Conservation (phyloP, 352 stramenopile species). For the Globisporangium sylvaticum region DNA sequence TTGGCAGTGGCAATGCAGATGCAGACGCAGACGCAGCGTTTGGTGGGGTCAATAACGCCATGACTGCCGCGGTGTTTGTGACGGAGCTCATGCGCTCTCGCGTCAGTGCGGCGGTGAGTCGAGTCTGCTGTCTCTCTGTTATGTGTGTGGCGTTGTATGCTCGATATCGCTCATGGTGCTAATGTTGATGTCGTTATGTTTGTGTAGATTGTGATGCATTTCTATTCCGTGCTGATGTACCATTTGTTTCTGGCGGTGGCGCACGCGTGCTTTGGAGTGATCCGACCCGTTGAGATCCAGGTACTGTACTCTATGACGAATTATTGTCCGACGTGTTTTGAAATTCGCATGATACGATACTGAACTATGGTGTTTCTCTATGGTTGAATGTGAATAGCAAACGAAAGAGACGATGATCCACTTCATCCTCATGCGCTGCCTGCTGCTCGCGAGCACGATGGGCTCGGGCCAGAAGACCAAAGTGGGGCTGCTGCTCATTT, state of each 20-base stretch:
- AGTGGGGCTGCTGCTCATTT: slow-evolving; percentile 52
- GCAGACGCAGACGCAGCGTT: neutral
- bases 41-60: neutral
- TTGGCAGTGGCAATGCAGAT: neutral
- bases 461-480: slow-evolving; percentile 32
- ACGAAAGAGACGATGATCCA: slow-evolving; percentile 79
- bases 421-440: slow-evolving; percentile 68
- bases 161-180: neutral
- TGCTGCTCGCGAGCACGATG: slow-evolving; percentile 71
- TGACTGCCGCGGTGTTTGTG: slow-evolving; percentile 23
- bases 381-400: slow-evolving; percentile 26
- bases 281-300: slow-evolving; percentile 54
- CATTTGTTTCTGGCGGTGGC: slow-evolving; percentile 55
- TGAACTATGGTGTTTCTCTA: neutral
- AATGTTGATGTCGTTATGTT: neutral
- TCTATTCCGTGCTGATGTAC: slow-evolving; percentile 67
- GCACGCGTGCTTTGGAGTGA: slow-evolving; percentile 35
- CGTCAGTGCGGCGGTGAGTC: slow-evolving; percentile 48
- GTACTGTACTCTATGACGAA: slow-evolving; percentile 10
- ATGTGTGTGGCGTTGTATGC: neutral
- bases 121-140: no score
- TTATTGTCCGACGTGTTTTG: neutral
- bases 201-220: slow-evolving; percentile 64
- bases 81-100: slow-evolving; percentile 51
- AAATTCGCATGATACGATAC: no score